These are phyloP conservation scores for Albizia julibrissin DNA, from an alignment of 306 rosid genomes.

Conservation along the genomic window DNA sequence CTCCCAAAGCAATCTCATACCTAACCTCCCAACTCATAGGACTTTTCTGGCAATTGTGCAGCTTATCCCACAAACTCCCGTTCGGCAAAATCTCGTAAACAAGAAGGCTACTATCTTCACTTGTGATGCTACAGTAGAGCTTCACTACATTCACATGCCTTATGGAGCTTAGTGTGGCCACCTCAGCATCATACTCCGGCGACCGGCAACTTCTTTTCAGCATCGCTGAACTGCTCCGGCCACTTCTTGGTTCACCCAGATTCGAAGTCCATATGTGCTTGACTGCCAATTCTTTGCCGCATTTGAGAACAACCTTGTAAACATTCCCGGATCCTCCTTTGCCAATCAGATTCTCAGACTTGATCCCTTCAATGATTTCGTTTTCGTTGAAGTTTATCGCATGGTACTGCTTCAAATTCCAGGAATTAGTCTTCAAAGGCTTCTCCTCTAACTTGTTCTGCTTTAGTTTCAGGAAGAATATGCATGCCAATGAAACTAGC, in stretches of 20 bases:
- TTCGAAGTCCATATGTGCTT: slow-evolving; percentile 59
- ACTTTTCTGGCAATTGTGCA: slow-evolving; percentile 46
- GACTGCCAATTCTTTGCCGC: slow-evolving; percentile 61
- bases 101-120: slow-evolving; percentile 64
- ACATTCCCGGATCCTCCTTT: slow-evolving; percentile 75
- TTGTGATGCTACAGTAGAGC: slow-evolving; percentile 68
- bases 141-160: slow-evolving; percentile 39
- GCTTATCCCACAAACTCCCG: slow-evolving; percentile 72
- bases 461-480: slow-evolving; percentile 41
- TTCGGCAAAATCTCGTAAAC: slow-evolving; percentile 71
- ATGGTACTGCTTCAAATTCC: slow-evolving; percentile 62
- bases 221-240: slow-evolving; percentile 49
- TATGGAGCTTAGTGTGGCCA: slow-evolving; percentile 64
- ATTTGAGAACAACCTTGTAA: slow-evolving; percentile 48
- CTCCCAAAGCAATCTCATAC: slow-evolving; percentile 62
- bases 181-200: slow-evolving; percentile 61
- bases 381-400: slow-evolving; percentile 54
- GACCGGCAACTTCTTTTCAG: slow-evolving; percentile 36
- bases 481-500: slow-evolving; percentile 34
- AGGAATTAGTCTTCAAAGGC: slow-evolving; percentile 42
- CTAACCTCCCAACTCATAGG: slow-evolving; percentile 59
- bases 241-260: slow-evolving; percentile 23
- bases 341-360: slow-evolving; percentile 55
- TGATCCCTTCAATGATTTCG: slow-evolving; percentile 53
- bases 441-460: slow-evolving; percentile 22